Base-by-base conservation (phyloP, 2,329 filamentous ascomycete species). In the Scortechinia acanthostroma region DNA sequence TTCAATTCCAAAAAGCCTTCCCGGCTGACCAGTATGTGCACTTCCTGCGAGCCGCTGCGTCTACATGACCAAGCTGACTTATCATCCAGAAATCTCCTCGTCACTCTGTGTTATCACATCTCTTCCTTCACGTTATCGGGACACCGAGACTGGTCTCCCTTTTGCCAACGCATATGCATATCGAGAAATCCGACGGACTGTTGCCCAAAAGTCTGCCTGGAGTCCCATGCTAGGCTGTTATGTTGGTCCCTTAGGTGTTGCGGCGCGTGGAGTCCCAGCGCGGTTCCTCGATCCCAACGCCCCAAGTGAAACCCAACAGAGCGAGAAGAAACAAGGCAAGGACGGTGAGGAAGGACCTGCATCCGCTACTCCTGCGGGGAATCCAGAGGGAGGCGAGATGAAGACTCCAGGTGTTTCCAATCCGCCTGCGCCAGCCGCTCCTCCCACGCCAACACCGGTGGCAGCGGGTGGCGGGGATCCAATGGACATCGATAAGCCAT, bases 81-180 rank as follows among this genome's bases (percentile, higher is more conserved):
- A 30, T n/a, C n/a, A n/a, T n/a, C 6, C 35, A 40, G 35, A 40
- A 40, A 40, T 40, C 6, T 40, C 35, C 35, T 40, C 35, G 17
- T 40, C 35, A 13, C 35, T 40, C 10, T 40, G 35, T 17, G 35
- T 40, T 10, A 40, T 40, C 17, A 40, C 35, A 6, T 40, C 35
- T 13, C 35, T 40, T 19, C 35, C 35, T 6, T 40, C 35, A 13
- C 35, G 35, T 6, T 40, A 40, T 19, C 35, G 35, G 10, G 35
- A 40, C 17, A 13, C 35, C 6, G 35, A 40, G 17, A 40, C 35
- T 6, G 14, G 13, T 6, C 35, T 40, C 10, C 35, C 35, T 17
- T 40, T 13, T 19, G 6, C 35, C 35, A 40, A 40, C 20, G 10
- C 35, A 10, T 40, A 40, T 19, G 35, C 35, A 19, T 19, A 40